Percentiles rank a stretch among this genome's conserved stretches.
Evolutionary conservation across 2,329 filamentous ascomycete genomes (phyloP).

Genomic region (Aspergillus carbonarius): DNA sequence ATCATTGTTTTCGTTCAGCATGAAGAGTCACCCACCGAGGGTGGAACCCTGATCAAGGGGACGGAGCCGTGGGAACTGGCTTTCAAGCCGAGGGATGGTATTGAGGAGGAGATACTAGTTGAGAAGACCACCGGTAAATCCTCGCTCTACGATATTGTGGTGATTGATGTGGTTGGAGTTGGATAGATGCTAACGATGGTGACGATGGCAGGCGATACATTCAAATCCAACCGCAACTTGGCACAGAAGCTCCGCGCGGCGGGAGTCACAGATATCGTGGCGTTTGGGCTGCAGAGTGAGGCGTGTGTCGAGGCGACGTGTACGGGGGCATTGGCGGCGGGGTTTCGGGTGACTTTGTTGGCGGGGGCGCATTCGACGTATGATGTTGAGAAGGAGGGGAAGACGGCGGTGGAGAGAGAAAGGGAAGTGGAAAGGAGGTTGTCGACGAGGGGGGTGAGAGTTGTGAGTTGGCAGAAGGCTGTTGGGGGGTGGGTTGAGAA

Average conservation of each 20-base stretch:
- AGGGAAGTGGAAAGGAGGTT: neutral
- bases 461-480: neutral
- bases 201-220: neutral
- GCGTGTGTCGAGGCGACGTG: conserved; percentile 1
- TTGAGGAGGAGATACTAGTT: neutral
- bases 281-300: neutral
- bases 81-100: neutral
- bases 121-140: neutral
- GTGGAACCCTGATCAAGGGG: neutral
- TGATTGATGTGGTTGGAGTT: too few relatives aligned
- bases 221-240: conserved; percentile 4
- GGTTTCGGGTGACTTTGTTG: neutral
- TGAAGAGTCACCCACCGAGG: neutral
- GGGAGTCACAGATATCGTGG: neutral
- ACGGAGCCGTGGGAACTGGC: neutral
- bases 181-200: neutral
- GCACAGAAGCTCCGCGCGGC: neutral
- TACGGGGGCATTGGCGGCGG: neutral
- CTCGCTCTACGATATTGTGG: too few relatives aligned
- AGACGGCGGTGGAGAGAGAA: neutral
- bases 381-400: neutral
- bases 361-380: conserved; percentile 7
- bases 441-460: neutral
- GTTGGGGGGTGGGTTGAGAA: neutral
- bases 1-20: conserved; percentile 1